Base-by-base conservation (phyloP, 148 eudicot species). In the Bassia scoparia region DNA sequence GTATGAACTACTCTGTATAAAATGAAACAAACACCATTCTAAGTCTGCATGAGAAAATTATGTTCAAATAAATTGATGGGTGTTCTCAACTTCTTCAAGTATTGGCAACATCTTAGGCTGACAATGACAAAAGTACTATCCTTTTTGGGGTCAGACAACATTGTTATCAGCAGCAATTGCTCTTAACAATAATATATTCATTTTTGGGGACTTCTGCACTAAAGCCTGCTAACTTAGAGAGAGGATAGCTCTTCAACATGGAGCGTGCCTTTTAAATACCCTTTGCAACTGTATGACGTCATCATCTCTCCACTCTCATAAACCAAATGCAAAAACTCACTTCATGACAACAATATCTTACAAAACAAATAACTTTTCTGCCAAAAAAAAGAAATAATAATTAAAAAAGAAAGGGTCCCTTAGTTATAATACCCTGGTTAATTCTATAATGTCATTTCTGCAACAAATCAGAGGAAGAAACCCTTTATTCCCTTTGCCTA, bases 241-340 rank as follows among this genome's bases (percentile, higher is more conserved):
- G n/a, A n/a, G 15, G n/a, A 54, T 35, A 49, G 53, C 15, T 4
- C 3, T 1, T 2, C 3, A 15, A 15, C 18, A 48, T 12, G 41
- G 48, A 77, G 89, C 89, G 81, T 82, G 89, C 84, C 61, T n/a
- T n/a, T n/a, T n/a, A n/a, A n/a, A 72, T 27, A 69, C n/a, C n/a
- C n/a, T n/a, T 56, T 24, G 67, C 69, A 49, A 62, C 60, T 70
- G 33, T 44, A 12, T 68, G 53, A 72, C 73, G 75, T 81, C 78
- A 81, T 81, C 76, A 75, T 69, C 71, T 71, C 50, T n/a, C 46
- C 27, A 37, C 13, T 33, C 66, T 3, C 46, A 41, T 41, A 41
- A n/a, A n/a, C n/a, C n/a, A n/a, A n/a, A 62, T 12, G 37, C 10
- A 35, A 33, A 11, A 27, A n/a, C 13, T 68, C 73, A 75, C 79